A percentile compares a stretch with the other conserved stretches of the same genome.
phyloP scores from a whole-genome alignment of 768 basidiomycete genomes.

The Naganishia vishniacii region DNA sequence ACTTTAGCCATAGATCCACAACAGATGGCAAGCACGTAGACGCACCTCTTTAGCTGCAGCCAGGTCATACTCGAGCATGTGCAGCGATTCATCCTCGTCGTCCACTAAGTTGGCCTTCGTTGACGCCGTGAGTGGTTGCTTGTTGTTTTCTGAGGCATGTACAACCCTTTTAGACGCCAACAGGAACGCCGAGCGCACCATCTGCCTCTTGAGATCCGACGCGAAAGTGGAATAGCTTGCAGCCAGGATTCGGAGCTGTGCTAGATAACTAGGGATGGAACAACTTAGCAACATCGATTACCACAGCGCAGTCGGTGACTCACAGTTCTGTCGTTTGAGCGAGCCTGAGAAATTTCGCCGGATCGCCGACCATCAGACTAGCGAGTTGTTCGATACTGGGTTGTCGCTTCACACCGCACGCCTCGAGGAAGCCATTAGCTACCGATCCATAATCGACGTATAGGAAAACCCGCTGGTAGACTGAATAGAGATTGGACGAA shows the following conservation, averaged over 20 bases:
- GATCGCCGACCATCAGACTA: constrained; percentile 28
- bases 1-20: constrained; percentile 37
- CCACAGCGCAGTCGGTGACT: too few species aligned
- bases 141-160: background rate
- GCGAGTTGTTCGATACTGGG: constrained; percentile 65
- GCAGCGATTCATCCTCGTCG: constrained; percentile 71
- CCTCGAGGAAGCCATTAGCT: constrained; percentile 76
- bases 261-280: constrained; percentile 59
- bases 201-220: constrained; percentile 55
- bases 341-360: constrained; percentile 59
- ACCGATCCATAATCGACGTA: constrained; percentile 80
- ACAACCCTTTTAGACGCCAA: constrained; percentile 52
- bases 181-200: constrained; percentile 68
- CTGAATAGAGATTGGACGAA: constrained; percentile 50
- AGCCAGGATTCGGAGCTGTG: constrained; percentile 79
- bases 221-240: constrained; percentile 57
- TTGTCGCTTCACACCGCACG: constrained; percentile 80
- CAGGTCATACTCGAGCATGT: constrained; percentile 60
- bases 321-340: constrained; percentile 67
- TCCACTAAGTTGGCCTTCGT: constrained; percentile 37
- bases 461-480: constrained; percentile 74
- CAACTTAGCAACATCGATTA: too few species aligned
- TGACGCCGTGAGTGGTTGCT: constrained; percentile 29
- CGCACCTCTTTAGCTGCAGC: constrained; percentile 56
- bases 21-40: background rate